Evolutionary conservation across 169 alveolate genomes (phyloP).

Genomic region (Cryptosporidium ryanae): DNA sequence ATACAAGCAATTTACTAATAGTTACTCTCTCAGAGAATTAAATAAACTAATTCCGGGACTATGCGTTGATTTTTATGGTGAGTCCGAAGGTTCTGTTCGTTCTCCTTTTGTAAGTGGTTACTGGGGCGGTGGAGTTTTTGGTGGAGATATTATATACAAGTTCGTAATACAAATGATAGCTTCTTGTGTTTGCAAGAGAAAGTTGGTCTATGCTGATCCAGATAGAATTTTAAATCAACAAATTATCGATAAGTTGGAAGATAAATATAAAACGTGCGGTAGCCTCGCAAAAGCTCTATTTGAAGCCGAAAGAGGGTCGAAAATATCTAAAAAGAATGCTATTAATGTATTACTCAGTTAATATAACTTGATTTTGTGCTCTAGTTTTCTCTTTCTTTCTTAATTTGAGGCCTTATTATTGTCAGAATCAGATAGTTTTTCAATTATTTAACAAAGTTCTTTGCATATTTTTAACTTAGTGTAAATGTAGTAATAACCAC

Average conservation of each 20-base stretch:
- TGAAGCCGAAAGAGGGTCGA: background rate
- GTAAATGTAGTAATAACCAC: too few species aligned
- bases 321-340: background rate
- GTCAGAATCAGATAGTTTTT: too few species aligned
- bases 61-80: conserved; percentile 29
- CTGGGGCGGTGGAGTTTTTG: conserved; percentile 53
- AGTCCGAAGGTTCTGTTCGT: background rate
- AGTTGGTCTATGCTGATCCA: conserved; percentile 1
- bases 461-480: too few species aligned
- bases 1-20: background rate
- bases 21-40: conserved; percentile 1
- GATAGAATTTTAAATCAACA: background rate
- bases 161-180: conserved; percentile 9
- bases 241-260: background rate
- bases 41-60: conserved; percentile 19
- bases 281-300: conserved; percentile 5
- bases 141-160: conserved; percentile 16
- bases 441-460: too few species aligned
- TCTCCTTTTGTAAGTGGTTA: conserved; percentile 23
- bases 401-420: too few species aligned
- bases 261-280: conserved; percentile 18
- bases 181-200: conserved; percentile 20
- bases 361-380: background rate
- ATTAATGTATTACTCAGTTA: background rate
- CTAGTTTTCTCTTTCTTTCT: too few species aligned